Evolutionary conservation across 139 green algal genomes (phyloP), one percentile per base, ranked within the genome.

Genomic region (Auxenochlorella protothecoides): DNA sequence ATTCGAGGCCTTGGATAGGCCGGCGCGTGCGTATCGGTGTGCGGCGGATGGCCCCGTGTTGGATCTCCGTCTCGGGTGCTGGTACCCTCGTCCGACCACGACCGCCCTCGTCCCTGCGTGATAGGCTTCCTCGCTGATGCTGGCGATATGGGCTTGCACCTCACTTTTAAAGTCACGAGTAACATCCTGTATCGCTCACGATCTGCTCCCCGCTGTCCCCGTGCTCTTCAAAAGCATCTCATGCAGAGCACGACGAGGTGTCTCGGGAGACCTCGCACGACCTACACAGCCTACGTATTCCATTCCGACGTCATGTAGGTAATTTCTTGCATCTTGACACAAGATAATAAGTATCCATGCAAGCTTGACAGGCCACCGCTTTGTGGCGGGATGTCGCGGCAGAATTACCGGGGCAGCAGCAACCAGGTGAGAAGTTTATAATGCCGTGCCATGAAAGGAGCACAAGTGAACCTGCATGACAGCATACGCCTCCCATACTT

Each of bases 1-100:
- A 54, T 6, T 61, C 60, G 52, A 74, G 60, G 53, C 44, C 62
- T 53, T 74, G 66, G 53, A 62, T 54, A 68, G 70, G 70, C 52
- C 2, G 66, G 3, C 27, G 57, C 11, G 70, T 61, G 8, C 61
- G 63, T 54, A 63, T 68, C 55, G 11, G 27, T 44, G 27, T 44
- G 27, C 27, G 27, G 27, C 27, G 27, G 27, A 44, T 44, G 27
- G 27, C 27, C 27, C 27, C 27, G 27, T 44, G 27, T 44, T 44
- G 27, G 27, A 44, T 44, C 27, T 44, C 27, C 27, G 27, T 44
- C 27, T 44, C 27, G 27, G 27, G 1, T 44, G 27, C 27, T 44
- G 27, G 27, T 44, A 44, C 27, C 27, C 27, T 44, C 27, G 27
- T 44, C 27, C 27, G 27, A 44, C 27, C 27, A 44, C 27, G 27